A percentile compares a stretch with the other conserved stretches of the same genome.
Conservation (phyloP, 192 early-diverging fungal species). For the Borealophlyctis nickersoniae region DNA sequence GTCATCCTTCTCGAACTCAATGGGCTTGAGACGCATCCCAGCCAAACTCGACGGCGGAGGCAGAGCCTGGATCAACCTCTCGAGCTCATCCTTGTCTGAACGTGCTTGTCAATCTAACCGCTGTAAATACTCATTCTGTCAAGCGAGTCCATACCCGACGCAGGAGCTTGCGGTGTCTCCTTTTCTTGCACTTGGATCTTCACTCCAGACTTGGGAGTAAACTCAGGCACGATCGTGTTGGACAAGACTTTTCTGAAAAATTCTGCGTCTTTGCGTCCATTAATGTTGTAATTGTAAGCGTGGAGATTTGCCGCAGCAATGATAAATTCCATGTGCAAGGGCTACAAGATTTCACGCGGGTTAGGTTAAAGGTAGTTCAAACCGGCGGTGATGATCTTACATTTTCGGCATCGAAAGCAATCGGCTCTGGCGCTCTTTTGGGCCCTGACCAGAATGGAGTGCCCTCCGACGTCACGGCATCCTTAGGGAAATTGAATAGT, state of each 20-base stretch:
- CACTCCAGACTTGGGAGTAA: slow-evolving; percentile 86
- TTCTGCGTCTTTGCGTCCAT: slow-evolving; percentile 69
- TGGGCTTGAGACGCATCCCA: slow-evolving; percentile 80
- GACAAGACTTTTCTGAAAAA: slow-evolving; percentile 62
- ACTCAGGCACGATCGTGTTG: slow-evolving; percentile 71
- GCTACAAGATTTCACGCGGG: slow-evolving; percentile 19
- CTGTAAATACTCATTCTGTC: background rate
- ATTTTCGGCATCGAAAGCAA: slow-evolving; percentile 77
- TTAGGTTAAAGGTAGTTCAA: slow-evolving; percentile 6
- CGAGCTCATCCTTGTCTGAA: slow-evolving; percentile 50
- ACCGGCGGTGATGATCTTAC: slow-evolving; percentile 27
- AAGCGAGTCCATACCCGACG: slow-evolving; percentile 37
- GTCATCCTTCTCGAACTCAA: slow-evolving; percentile 99
- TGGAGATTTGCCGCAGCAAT: slow-evolving; percentile 88
- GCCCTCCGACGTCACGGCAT: slow-evolving; percentile 84
- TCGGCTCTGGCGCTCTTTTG: slow-evolving; percentile 85
- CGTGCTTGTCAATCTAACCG: slow-evolving; percentile 11
- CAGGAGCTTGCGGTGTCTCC: slow-evolving; percentile 57
- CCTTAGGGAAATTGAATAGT: slow-evolving; percentile 95
- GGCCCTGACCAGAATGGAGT: slow-evolving; percentile 95
- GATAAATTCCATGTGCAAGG: slow-evolving; percentile 85
- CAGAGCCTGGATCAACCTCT: slow-evolving; percentile 63
- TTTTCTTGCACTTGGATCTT: slow-evolving; percentile 95
- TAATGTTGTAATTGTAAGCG: slow-evolving; percentile 94
- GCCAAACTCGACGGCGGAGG: slow-evolving; percentile 78